phyloP scores from a whole-genome alignment of 805 yeast genomes.

The Blastobotrys muscicola region DNA sequence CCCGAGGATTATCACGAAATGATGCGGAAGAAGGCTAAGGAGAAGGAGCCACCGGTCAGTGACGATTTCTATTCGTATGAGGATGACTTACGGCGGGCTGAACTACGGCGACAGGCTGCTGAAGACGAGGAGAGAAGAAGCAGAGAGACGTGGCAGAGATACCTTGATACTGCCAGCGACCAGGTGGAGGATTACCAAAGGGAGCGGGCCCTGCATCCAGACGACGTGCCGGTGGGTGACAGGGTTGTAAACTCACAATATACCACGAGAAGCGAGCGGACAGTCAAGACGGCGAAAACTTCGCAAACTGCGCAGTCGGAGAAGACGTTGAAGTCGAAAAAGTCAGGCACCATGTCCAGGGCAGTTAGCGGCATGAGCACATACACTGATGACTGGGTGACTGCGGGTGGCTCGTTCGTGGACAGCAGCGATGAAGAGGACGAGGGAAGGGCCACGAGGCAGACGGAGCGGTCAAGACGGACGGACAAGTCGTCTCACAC shows the following conservation, averaged over 20 bases:
- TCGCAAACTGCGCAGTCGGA: no score
- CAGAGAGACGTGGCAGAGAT: conserved; percentile 10
- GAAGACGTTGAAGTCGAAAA: no score
- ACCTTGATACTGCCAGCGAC: conserved; percentile 11
- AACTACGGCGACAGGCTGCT: conserved; percentile 2
- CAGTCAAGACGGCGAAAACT: no score
- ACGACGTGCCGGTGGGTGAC: no score
- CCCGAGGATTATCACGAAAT: no score
- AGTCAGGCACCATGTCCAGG: not conserved
- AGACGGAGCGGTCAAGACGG: not conserved
- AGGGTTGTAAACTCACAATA: no score
- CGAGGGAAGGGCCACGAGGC: not conserved
- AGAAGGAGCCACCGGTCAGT: no score
- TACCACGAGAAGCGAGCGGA: no score
- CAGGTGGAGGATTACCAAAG: conserved; percentile 10
- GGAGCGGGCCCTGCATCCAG: no score
- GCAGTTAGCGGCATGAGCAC: not conserved
- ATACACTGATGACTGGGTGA: no score
- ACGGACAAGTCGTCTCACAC: not conserved
- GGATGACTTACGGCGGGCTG: conserved; percentile 3
- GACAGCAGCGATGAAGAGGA: not conserved
- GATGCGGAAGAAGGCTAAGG: no score
- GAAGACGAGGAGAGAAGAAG: conserved; percentile 6
- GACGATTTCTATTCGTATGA: conserved; percentile 1
- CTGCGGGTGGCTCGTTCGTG: no score